Evolutionary conservation across 2,329 filamentous ascomycete genomes (phyloP).

Genomic region (Curvularia lunata): DNA sequence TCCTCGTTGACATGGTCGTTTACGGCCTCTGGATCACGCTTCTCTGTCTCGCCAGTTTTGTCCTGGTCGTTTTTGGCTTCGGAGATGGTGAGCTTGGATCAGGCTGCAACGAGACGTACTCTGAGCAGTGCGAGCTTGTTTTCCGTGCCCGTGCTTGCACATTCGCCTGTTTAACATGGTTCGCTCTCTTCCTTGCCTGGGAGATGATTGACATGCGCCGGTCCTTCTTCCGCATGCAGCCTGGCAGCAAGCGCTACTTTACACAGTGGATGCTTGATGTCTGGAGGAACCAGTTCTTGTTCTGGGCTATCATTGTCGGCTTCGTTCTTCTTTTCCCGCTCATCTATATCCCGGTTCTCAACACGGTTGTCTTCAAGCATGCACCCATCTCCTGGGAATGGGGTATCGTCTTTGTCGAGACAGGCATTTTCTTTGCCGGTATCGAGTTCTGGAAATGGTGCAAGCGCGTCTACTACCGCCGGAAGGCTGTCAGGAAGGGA

Average conservation of each 20-base stretch:
- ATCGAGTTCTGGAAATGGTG: slow-evolving; percentile 71
- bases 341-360: slow-evolving; percentile 71
- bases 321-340: slow-evolving; percentile 56
- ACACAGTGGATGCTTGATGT: slow-evolving; percentile 70
- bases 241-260: slow-evolving; percentile 57
- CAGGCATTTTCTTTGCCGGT: slow-evolving; percentile 67
- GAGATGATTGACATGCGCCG: slow-evolving; percentile 76
- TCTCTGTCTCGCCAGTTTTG: slow-evolving; percentile 43
- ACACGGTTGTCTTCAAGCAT: slow-evolving; percentile 70
- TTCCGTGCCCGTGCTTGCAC: slow-evolving; percentile 70
- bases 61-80: slow-evolving; percentile 44
- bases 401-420: slow-evolving; percentile 68
- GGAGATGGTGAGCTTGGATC: slow-evolving; percentile 41
- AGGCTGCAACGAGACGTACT: slow-evolving; percentile 47
- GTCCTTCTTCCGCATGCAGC: slow-evolving; percentile 77
- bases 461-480: slow-evolving; percentile 60
- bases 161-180: slow-evolving; percentile 78
- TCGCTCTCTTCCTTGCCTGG: slow-evolving; percentile 78
- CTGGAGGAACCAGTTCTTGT: slow-evolving; percentile 73
- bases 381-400: slow-evolving; percentile 72
- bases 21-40: slow-evolving; percentile 46
- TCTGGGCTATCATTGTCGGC: slow-evolving; percentile 53
- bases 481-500: slow-evolving; percentile 21
- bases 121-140: slow-evolving; percentile 41
- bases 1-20: slow-evolving; percentile 46